Evolutionary conservation across 2,329 filamentous ascomycete species (phyloP).

Genomic region (Ploettnerulaceae sp.): DNA sequence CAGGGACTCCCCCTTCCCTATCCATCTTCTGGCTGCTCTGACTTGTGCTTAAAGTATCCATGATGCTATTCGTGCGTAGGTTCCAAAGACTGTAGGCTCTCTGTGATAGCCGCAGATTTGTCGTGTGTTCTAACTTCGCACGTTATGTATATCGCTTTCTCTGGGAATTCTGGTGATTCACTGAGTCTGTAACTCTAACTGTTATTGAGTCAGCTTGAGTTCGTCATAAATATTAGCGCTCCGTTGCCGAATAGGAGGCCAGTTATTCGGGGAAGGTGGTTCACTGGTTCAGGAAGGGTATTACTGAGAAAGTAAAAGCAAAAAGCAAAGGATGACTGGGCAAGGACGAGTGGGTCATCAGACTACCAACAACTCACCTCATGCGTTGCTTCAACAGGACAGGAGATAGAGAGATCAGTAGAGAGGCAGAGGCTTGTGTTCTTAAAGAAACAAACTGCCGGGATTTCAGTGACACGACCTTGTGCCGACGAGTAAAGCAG

Average conservation of each 20-base stretch:
- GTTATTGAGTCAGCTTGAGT: constrained; percentile 7
- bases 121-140: no score
- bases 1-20: constrained; percentile 22
- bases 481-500: not conserved
- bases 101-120: not conserved
- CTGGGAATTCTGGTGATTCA: constrained; percentile 3
- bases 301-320: constrained; percentile 11
- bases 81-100: no score
- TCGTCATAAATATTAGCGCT: not conserved
- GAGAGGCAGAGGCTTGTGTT: constrained; percentile 5
- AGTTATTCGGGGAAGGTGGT: constrained; percentile 13
- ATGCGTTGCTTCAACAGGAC: not conserved
- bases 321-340: constrained; percentile 1
- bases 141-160: no score
- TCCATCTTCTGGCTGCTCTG: constrained; percentile 26
- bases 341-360: constrained; percentile 14
- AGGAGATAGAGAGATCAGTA: not conserved
- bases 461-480: constrained; percentile 8
- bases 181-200: not conserved
- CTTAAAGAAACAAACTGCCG: constrained; percentile 7
- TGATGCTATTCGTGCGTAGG: constrained; percentile 5
- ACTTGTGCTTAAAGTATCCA: constrained; percentile 30
- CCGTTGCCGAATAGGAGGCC: constrained; percentile 1
- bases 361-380: constrained; percentile 13
- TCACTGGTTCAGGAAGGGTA: constrained; percentile 7